phyloP scores from a whole-genome alignment of 2,329 filamentous ascomycete genomes.

The Trichoderma pleuroti region DNA sequence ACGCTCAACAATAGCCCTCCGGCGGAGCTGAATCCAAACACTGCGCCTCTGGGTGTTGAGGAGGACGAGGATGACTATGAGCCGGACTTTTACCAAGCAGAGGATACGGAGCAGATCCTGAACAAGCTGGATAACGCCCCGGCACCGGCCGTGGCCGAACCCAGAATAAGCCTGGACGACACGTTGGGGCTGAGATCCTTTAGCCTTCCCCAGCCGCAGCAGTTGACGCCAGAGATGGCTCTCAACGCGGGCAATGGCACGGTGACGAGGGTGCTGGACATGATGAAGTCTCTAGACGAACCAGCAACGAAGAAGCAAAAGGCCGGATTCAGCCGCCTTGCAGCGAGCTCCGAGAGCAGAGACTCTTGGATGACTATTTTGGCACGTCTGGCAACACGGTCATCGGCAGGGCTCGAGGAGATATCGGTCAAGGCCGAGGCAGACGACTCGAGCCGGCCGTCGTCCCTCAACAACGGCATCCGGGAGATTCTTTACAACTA shows the following conservation, averaged over 20 bases:
- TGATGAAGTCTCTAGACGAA: constrained; percentile 71
- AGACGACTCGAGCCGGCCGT: constrained; percentile 36
- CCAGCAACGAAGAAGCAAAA: constrained; percentile 58
- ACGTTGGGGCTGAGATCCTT: constrained; percentile 72
- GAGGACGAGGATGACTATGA: constrained; percentile 89
- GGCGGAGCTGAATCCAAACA: constrained; percentile 53
- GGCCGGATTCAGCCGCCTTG: constrained; percentile 76
- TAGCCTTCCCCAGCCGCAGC: constrained; percentile 71
- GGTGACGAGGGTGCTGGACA: constrained; percentile 72
- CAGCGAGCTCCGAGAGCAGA: constrained; percentile 76
- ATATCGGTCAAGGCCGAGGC: constrained; percentile 58
- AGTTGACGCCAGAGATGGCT: constrained; percentile 67
- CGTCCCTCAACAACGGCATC: constrained; percentile 63
- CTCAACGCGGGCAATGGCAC: constrained; percentile 71
- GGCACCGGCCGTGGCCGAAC: constrained; percentile 39
- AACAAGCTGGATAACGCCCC: constrained; percentile 72
- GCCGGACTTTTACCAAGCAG: constrained; percentile 74
- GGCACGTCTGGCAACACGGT: constrained; percentile 77
- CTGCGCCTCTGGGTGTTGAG: constrained; percentile 60
- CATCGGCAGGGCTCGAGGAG: constrained; percentile 66
- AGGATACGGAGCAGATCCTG: constrained; percentile 72
- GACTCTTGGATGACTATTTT: constrained; percentile 91
- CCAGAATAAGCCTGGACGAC: constrained; percentile 29
- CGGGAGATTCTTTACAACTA: constrained; percentile 80
- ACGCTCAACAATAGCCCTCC: constrained; percentile 44